These are phyloP conservation scores for Iberis amara DNA, from an alignment of 441 rosid genomes.

Conservation along the genomic window DNA sequence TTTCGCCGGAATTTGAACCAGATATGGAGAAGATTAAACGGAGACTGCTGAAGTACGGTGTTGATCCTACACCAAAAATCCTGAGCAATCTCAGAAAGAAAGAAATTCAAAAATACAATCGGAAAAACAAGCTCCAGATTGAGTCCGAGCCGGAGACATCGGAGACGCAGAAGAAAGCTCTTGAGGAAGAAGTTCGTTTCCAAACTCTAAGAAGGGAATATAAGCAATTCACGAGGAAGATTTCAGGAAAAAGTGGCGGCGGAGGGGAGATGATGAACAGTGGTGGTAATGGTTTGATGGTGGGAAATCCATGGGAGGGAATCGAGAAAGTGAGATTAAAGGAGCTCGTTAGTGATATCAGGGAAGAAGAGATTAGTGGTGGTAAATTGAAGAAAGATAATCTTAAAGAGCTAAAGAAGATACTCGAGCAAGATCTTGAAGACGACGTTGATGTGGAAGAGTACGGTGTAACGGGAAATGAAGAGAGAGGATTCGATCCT, in stretches of 20 bases:
- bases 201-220: slow-evolving; percentile 52
- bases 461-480: slow-evolving; percentile 22
- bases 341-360: slow-evolving; percentile 42
- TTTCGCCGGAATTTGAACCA: slow-evolving; percentile 47
- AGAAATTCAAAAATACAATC: slow-evolving; percentile 69
- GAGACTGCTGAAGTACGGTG: slow-evolving; percentile 49
- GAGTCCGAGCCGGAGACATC: slow-evolving; percentile 31
- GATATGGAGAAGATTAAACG: slow-evolving; percentile 53
- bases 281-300: slow-evolving; percentile 30
- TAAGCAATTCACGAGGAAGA: slow-evolving; percentile 46
- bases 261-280: slow-evolving; percentile 2
- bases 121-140: slow-evolving; percentile 41
- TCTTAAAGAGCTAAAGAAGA: slow-evolving; percentile 58
- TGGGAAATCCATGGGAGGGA: slow-evolving; percentile 89
- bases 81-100: slow-evolving; percentile 65
- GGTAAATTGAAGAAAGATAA: slow-evolving; percentile 44
- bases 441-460: slow-evolving; percentile 58
- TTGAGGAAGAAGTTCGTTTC: slow-evolving; percentile 53
- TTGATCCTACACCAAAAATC: slow-evolving; percentile 69
- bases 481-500: slow-evolving; percentile 35
- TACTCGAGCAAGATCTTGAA: slow-evolving; percentile 67
- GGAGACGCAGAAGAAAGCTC: slow-evolving; percentile 38
- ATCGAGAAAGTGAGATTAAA: slow-evolving; percentile 51
- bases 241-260: slow-evolving; percentile 25
- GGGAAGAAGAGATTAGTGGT: slow-evolving; percentile 42